These are phyloP conservation scores for Omphalotus olearius DNA, from an alignment of 1,284 basidiomycete genomes.

Conservation along the genomic window DNA sequence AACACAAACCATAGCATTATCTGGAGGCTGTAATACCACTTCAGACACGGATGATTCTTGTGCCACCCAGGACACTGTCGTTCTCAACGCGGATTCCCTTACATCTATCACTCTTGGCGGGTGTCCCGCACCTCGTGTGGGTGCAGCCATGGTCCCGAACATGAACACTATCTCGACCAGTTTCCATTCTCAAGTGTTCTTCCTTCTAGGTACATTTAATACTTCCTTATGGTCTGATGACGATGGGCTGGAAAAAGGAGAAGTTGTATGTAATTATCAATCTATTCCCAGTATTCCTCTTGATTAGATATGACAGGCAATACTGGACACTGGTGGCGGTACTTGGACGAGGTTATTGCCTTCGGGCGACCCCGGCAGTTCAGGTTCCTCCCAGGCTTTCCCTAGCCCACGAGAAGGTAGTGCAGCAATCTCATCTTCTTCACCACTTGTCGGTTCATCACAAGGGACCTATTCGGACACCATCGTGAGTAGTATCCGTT, in stretches of 20 bases:
- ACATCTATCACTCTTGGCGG: constrained; percentile 33
- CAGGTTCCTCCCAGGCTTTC: constrained; percentile 37
- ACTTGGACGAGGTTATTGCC: constrained; percentile 73
- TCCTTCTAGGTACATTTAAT: constrained; percentile 65
- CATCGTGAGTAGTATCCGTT: constrained; percentile 35
- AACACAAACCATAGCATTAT: constrained; percentile 43
- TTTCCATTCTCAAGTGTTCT: constrained; percentile 61
- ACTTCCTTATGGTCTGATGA: constrained; percentile 62
- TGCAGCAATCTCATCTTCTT: constrained; percentile 50
- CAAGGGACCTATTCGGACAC: constrained; percentile 57
- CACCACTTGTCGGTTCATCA: constrained; percentile 51
- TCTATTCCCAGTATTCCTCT: constrained; percentile 2
- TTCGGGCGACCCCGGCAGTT: constrained; percentile 62
- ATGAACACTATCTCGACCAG: constrained; percentile 48
- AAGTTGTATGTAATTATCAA: constrained; percentile 52
- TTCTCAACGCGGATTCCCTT: constrained; percentile 42
- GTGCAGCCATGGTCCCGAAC: constrained; percentile 58
- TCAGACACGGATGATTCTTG: constrained; percentile 40
- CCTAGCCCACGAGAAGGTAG: constrained; percentile 69
- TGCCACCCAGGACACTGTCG: constrained; percentile 49
- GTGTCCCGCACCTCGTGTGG: constrained; percentile 70
- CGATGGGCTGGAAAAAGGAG: constrained; percentile 53
- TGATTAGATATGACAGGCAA: constrained; percentile 35
- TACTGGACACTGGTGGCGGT: constrained; percentile 58
- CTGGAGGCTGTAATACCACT: constrained; percentile 57